Conservation (phyloP, 2,329 filamentous ascomycete species). For the Graphiopsis chlorocephala region DNA sequence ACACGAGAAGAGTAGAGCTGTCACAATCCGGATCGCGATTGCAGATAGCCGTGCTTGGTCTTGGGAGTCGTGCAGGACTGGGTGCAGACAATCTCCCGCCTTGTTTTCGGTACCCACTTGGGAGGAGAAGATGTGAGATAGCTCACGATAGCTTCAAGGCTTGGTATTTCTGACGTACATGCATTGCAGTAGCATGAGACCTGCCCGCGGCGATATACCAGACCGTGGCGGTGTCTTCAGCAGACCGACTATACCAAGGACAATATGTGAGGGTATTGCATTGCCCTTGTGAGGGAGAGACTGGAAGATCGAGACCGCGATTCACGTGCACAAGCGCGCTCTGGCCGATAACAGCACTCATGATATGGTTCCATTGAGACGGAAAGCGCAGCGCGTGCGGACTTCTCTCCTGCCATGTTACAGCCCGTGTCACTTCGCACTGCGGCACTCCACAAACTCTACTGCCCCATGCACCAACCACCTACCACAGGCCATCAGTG, state of each 20-base stretch:
- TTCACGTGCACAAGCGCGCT: background rate
- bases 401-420: background rate
- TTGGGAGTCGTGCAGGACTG: background rate
- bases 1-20: background rate
- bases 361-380: background rate
- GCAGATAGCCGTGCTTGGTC: constrained; percentile 8
- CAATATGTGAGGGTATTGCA: background rate
- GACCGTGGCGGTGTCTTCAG: background rate
- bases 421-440: background rate
- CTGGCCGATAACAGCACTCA: background rate
- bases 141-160: background rate
- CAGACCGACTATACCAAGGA: background rate
- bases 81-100: constrained; percentile 3
- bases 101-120: constrained; percentile 1
- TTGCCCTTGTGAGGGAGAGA: background rate
- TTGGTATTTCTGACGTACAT: background rate
- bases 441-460: constrained; percentile 4
- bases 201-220: background rate
- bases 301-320: background rate
- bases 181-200: background rate
- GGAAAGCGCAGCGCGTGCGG: background rate
- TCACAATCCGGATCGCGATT: constrained; percentile 6
- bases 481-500: constrained; percentile 4
- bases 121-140: background rate
- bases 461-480: constrained; percentile 2